Conservation (phyloP, 192 early-diverging fungal genomes). For the Podila verticillata region DNA sequence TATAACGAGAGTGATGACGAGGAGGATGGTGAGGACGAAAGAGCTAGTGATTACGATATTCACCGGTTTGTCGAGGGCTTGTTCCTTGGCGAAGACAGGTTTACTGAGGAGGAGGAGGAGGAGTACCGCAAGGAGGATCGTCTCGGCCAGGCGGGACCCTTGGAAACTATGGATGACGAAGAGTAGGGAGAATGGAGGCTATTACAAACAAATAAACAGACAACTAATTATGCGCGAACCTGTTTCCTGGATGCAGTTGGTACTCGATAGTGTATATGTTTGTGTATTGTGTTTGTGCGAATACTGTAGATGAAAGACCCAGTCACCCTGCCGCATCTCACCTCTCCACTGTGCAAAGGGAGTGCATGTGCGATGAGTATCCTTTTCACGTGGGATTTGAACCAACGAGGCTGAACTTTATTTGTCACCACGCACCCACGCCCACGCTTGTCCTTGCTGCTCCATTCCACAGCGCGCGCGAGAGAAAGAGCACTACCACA, state of each 20-base stretch:
- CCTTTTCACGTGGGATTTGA: slow-evolving; percentile 5
- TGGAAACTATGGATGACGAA: slow-evolving; percentile 32
- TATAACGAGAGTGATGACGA: neutral
- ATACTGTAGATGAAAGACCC: no score
- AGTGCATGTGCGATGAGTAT: neutral
- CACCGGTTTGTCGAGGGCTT: slow-evolving; percentile 2
- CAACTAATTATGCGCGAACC: neutral
- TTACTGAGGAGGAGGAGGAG: neutral
- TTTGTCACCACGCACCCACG: neutral
- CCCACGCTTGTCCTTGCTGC: neutral
- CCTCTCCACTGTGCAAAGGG: neutral
- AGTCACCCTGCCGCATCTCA: neutral
- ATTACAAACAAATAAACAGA: neutral
- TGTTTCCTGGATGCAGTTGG: no score
- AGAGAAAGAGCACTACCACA: no score
- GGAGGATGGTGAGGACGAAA: neutral
- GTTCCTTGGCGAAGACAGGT: neutral
- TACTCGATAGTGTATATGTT: no score
- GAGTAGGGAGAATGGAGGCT: neutral
- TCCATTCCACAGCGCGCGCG: no score
- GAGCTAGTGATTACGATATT: neutral
- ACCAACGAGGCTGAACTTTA: neutral
- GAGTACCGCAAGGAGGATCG: slow-evolving; percentile 12
- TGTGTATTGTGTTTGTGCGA: no score
- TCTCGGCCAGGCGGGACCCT: slow-evolving; percentile 22